Evolutionary conservation across 176 grass and related monocot genomes (phyloP).

Genomic region (Eleusine indica): DNA sequence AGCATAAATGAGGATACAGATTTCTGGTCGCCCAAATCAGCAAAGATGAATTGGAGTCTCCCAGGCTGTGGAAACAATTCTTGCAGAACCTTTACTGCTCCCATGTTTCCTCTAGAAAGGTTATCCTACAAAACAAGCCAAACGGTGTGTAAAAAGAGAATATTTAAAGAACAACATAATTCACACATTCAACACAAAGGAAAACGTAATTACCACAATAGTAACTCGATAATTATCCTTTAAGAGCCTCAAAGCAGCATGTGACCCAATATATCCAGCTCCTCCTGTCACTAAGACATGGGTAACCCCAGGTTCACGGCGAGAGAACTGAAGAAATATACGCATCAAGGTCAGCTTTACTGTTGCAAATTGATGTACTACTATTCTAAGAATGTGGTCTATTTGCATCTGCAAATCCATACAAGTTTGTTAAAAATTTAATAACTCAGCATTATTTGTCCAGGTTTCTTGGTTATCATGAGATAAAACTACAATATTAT

Average conservation of each 20-base stretch:
- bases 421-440: neutral
- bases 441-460: conserved; percentile 11
- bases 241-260: conserved; percentile 70
- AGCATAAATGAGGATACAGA: conserved; percentile 60
- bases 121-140: conserved; percentile 58
- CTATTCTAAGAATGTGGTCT: neutral
- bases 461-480: conserved; percentile 19
- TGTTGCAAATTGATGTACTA: neutral
- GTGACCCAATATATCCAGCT: conserved; percentile 91
- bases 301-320: conserved; percentile 65
- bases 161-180: conserved; percentile 23
- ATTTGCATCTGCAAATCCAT: conserved; percentile 27
- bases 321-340: conserved; percentile 71
- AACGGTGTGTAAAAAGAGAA: conserved; percentile 11
- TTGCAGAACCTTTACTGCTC: conserved; percentile 72
- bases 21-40: conserved; percentile 77
- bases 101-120: conserved; percentile 82
- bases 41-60: conserved; percentile 77
- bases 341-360: conserved; percentile 20
- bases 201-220: conserved; percentile 71
- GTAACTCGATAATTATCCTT: conserved; percentile 78
- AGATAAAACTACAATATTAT: conserved; percentile 21
- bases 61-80: conserved; percentile 71
- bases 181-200: conserved; percentile 24
- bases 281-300: conserved; percentile 82